Percentiles rank a stretch among this genome's conserved stretches.
Conservation (phyloP, 176 grass and related monocot genomes). For the Eragrostis nindensis region DNA sequence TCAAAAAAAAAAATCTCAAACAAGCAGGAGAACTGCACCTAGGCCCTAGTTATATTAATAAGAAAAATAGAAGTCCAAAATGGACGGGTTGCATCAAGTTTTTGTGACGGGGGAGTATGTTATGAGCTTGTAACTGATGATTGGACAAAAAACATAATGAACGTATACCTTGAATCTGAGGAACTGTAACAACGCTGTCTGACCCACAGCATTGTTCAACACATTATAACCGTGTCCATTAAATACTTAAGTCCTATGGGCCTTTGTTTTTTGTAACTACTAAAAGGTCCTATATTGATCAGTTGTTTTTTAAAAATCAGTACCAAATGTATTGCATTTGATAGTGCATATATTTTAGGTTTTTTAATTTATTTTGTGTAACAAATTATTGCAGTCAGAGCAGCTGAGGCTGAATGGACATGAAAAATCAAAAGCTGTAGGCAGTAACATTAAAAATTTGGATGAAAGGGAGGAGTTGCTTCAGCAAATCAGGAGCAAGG, state of each 20-base stretch:
- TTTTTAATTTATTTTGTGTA: conserved; percentile 34
- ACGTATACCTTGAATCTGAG: neutral
- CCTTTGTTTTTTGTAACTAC: conserved; percentile 31
- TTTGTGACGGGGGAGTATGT: neutral
- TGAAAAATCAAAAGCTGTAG: conserved; percentile 57
- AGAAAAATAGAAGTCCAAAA: too few species aligned
- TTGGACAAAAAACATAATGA: neutral
- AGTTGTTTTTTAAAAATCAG: conserved; percentile 38
- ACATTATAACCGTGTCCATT: neutral
- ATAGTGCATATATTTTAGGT: neutral
- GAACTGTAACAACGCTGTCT: conserved; percentile 2
- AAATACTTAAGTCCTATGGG: neutral
- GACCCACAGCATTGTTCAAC: neutral
- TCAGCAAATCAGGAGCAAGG: conserved; percentile 97
- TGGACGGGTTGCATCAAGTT: neutral
- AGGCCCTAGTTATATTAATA: too few species aligned
- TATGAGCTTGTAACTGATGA: neutral
- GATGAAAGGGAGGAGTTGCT: conserved; percentile 88
- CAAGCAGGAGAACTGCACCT: too few species aligned
- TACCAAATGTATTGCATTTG: conserved; percentile 27
- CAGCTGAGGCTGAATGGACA: conserved; percentile 66
- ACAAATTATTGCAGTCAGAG: conserved; percentile 54
- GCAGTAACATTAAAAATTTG: conserved; percentile 48
- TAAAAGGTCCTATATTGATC: neutral
- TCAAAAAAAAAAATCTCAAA: too few species aligned